Conservation (phyloP, 78 protist species). For the Chrysochromulina parva region DNA sequence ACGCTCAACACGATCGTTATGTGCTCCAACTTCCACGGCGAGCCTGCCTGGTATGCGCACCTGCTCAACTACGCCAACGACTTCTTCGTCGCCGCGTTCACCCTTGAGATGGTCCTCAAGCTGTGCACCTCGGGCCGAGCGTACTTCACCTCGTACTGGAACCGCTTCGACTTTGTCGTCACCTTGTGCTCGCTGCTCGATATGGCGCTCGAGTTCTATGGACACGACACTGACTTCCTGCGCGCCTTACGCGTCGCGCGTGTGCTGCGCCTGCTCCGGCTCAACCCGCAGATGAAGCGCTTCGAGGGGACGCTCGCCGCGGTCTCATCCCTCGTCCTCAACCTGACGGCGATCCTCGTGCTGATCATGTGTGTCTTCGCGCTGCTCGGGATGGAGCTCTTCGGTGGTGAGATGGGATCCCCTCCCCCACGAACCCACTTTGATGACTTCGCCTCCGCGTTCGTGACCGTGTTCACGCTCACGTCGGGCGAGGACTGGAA, state of each 20-base stretch:
- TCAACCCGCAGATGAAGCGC: not conserved
- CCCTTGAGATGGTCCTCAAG: not conserved
- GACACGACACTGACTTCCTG: not conserved
- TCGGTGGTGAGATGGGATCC: not conserved
- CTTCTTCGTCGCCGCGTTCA: not conserved
- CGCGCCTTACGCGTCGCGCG: not conserved
- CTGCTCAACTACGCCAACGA: too few relatives aligned
- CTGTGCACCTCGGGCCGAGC: not conserved
- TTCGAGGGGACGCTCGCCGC: constrained; percentile 10
- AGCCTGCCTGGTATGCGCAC: too few relatives aligned
- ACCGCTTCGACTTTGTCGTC: constrained; percentile 13
- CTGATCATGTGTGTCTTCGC: constrained; percentile 28
- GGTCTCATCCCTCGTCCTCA: too few relatives aligned
- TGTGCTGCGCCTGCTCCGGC: not conserved
- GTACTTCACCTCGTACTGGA: not conserved
- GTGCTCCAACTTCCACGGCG: too few relatives aligned
- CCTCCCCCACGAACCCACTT: not conserved
- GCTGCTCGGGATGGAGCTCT: not conserved
- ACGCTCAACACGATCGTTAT: too few relatives aligned
- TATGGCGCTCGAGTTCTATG: not conserved
- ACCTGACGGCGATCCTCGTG: not conserved
- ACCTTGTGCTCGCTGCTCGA: not conserved
- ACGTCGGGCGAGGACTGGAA: not conserved
- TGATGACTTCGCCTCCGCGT: not conserved
- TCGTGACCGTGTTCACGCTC: not conserved